Percentiles rank a stretch among this genome's conserved stretches.
Conservation (phyloP, 257 asterid genomes). For the Solanum virginianum region DNA sequence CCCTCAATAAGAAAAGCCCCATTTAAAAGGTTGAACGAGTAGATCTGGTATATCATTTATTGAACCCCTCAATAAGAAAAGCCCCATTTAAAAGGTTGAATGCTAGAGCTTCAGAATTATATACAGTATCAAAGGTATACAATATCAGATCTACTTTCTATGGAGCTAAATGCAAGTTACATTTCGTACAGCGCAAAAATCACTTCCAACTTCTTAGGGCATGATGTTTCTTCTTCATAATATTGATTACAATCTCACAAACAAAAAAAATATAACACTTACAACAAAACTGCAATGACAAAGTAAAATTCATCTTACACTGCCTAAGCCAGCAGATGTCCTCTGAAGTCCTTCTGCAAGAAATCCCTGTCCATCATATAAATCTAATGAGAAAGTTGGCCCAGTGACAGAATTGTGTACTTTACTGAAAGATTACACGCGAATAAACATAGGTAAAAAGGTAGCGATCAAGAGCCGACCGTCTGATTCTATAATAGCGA, state of each 20-base stretch:
- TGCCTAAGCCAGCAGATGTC: conserved; percentile 98
- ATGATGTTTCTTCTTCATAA: background rate
- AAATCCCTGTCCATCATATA: conserved; percentile 64
- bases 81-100: background rate
- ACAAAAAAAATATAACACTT: background rate
- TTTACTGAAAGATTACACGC: background rate
- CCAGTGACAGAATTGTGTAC: background rate
- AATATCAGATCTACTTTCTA: background rate
- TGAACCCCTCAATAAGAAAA: background rate
- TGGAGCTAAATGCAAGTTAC: background rate
- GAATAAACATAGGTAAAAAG: background rate
- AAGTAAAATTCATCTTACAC: conserved; percentile 41
- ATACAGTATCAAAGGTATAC: background rate
- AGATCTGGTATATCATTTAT: background rate
- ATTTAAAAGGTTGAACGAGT: background rate
- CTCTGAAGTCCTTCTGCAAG: conserved; percentile 91
- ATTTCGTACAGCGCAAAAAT: background rate
- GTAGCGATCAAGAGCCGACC: background rate
- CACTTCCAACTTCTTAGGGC: background rate
- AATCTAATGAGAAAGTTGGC: background rate
- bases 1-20: background rate
- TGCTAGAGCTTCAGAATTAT: background rate
- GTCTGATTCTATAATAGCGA: background rate
- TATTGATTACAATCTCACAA: background rate
- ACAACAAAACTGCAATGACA: background rate